These are phyloP conservation scores for Cucurbitaria berberidis DNA, from an alignment of 2,329 filamentous ascomycete species.

Conservation along the genomic window DNA sequence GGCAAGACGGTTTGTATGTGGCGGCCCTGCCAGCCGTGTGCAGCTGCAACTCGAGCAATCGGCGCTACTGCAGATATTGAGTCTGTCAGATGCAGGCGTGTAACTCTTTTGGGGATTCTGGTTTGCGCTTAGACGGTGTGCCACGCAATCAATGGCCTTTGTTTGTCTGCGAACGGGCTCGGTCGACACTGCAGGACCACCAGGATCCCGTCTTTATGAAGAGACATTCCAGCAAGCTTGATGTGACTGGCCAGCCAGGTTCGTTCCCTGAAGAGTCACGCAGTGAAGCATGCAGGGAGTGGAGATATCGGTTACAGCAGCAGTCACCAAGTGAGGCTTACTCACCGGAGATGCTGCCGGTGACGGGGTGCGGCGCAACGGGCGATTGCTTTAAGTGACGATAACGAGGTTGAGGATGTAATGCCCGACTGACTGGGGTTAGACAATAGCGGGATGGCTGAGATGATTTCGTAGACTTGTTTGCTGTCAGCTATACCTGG, in stretches of 20 bases:
- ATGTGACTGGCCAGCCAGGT: background rate
- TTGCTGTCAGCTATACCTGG: background rate
- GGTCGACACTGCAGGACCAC: background rate
- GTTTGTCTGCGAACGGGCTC: background rate
- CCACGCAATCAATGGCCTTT: background rate
- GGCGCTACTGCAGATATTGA: background rate
- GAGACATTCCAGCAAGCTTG: background rate
- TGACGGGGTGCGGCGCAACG: background rate
- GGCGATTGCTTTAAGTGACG: background rate
- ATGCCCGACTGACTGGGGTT: background rate
- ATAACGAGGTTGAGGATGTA: background rate
- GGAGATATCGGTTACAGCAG: background rate
- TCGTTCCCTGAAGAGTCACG: background rate
- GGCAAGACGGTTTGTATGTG: constrained; percentile 3
- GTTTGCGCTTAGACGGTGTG: background rate
- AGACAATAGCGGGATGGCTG: too few relatives aligned
- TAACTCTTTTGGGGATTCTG: background rate
- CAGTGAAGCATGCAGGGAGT: background rate
- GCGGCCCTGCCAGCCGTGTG: background rate
- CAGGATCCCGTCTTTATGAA: background rate
- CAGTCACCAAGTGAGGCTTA: background rate
- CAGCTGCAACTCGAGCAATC: constrained; percentile 8
- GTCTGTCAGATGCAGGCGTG: background rate
- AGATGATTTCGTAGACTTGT: background rate
- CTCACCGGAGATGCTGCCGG: background rate